Evolutionary conservation across 805 yeast species (phyloP).

Genomic region (Zygotorulaspora sp.): DNA sequence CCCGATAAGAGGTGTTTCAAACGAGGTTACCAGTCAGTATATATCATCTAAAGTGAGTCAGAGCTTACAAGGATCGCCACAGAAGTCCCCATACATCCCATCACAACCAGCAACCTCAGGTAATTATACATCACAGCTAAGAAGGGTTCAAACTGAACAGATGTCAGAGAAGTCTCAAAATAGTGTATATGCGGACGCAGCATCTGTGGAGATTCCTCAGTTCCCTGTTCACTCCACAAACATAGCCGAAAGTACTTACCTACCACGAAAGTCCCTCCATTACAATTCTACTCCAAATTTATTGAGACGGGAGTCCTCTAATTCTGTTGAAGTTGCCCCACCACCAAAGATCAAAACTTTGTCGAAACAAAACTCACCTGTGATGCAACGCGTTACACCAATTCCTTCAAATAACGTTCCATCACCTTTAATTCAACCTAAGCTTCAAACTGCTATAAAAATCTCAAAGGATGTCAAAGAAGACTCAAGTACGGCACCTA

Average conservation of each 20-base stretch:
- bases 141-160: slow-evolving; percentile 17
- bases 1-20: slow-evolving; percentile 1
- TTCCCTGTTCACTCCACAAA: not conserved
- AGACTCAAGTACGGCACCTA: no score
- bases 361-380: slow-evolving; percentile 12
- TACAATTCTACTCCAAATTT: slow-evolving; percentile 13
- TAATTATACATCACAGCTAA: slow-evolving; percentile 4
- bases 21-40: slow-evolving; percentile 7
- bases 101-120: slow-evolving; percentile 2
- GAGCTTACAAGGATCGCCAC: slow-evolving; percentile 20
- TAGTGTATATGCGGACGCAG: not conserved
- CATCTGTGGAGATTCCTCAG: not conserved
- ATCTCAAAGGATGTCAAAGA: not conserved
- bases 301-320: slow-evolving; percentile 18
- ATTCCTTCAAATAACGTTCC: slow-evolving; percentile 2
- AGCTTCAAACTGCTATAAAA: not conserved
- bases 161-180: not conserved
- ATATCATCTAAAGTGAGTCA: slow-evolving; percentile 10
- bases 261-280: slow-evolving; percentile 7
- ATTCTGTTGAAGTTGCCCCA: slow-evolving; percentile 18
- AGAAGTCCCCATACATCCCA: slow-evolving; percentile 6
- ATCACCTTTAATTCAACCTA: not conserved
- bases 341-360: slow-evolving; percentile 21
- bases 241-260: not conserved
- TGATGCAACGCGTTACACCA: slow-evolving; percentile 1